Evolutionary conservation across 1,284 basidiomycete species (phyloP), one percentile per base, ranked within the genome.

Genomic region (Marasmius fiardii): DNA sequence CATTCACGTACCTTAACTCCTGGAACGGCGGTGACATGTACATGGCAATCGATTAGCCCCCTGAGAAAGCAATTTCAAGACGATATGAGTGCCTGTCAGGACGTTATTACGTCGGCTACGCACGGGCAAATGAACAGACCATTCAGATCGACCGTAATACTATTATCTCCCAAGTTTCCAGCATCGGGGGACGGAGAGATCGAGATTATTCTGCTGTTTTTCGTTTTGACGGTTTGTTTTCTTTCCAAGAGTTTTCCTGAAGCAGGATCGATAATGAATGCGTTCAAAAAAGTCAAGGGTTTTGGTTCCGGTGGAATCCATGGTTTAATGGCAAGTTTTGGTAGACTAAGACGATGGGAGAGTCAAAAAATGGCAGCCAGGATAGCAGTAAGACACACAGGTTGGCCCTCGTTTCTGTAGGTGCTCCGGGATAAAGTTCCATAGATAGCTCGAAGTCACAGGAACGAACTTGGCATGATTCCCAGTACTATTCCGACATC

Each of bases 1-100:
- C 14, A 11, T n/a, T 24, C 6, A 20, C 33, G 8, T 16, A 63
- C 64, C 63, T 70, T 68, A 11, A 68, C 67, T 37, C 70, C 69
- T 1, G 75, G 76, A 1, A 74, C 70, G 0, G 76, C 75, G 1
- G 71, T 74, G 52, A 77, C 70, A 62, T 79, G 78, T 0, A 78
- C 77, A 67, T 80, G 77, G 43, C 72, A 73, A 66, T 73, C 68
- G n/a, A 72, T 70, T 6, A 72, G 63, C 1, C 71, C 70, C 3
- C 71, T 72, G 28, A 4, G 10, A 12, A 28, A 16, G 6, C 2
- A 10, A 44, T 12, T 23, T 41, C 37, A 26, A 3, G 50, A 37
- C 21, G 23, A 16, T 20, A 20, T n/a, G n/a, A n/a, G n/a, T n/a
- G n/a, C n/a, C n/a, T n/a, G n/a, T 18, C 16, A 35, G 33, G 18